Evolutionary conservation across 2,329 filamentous ascomycete species (phyloP), one percentile per base, ranked within the genome.

Genomic region (Orbilia oligospora): DNA sequence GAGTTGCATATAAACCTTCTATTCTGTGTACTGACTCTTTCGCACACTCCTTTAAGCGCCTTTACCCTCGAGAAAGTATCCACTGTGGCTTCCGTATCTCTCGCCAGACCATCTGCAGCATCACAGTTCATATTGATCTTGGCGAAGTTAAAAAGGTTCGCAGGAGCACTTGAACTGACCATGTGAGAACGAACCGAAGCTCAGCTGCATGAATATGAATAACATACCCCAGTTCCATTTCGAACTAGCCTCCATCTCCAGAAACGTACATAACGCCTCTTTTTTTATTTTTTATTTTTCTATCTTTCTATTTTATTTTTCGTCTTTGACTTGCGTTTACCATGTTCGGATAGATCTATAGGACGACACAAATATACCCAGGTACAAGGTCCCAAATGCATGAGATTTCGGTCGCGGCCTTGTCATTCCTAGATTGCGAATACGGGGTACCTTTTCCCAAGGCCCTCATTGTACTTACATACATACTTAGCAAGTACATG

Each of bases 1-100:
- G 70, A 73, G 70, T 73, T 73, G 70, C 70, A 73, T 73, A 67
- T 61, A 67, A 51, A 61, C 36, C 27, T 69, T 58, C 24, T 33
- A 61, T n/a, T n/a, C n/a, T 18, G 8, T 30, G 44, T 8, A 61
- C 56, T 61, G 56, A 44, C 56, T 61, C 20, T 44, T 44, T 44
- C 20, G 56, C 56, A 22, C 41, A 46, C 33, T 38, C 20, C 49
- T 49, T 22, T 58, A 71, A 63, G 67, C 55, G 67, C 55, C 55
- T 61, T 49, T n/a, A 51, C 46, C 56, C 41, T 16, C 38, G 10
- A 18, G 22, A 33, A 33, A 36, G 55, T 58, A 65, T 44, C 69
- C 69, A 67, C 70, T 56, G 33, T 71, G 68, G 68, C 68, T 63
- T 49, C 55, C 8, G 55, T 58, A 61, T 61, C 33, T 10, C 36